phyloP scores from a whole-genome alignment of 2,329 filamentous ascomycete genomes.

The Phialocephala sp. region DNA sequence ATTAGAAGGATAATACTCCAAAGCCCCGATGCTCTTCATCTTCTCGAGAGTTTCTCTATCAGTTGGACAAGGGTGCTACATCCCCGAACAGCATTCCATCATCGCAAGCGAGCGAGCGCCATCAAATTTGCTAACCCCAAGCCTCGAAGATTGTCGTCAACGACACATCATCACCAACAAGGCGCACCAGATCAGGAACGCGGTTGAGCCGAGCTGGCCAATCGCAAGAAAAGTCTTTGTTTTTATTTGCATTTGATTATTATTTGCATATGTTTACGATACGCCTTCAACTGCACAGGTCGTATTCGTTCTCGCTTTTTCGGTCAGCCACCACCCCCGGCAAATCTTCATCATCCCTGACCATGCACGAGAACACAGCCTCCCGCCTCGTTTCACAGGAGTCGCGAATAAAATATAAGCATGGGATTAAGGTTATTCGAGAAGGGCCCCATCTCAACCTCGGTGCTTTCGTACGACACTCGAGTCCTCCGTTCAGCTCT shows the following conservation, averaged over 20 bases:
- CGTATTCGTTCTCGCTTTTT: background rate
- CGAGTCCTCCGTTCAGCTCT: background rate
- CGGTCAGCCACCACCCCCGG: background rate
- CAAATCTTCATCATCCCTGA: background rate
- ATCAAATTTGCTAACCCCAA: background rate
- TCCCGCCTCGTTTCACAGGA: background rate
- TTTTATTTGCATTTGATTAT: background rate
- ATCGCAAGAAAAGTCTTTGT: background rate
- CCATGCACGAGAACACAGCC: background rate
- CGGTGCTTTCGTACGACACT: background rate
- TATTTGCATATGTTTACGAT: background rate
- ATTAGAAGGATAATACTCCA: no score
- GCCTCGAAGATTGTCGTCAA: background rate
- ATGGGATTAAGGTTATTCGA: background rate
- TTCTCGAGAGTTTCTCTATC: no score
- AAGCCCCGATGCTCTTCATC: no score
- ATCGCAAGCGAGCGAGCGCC: no score
- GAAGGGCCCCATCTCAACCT: background rate
- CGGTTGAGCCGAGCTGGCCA: background rate
- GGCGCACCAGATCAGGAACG: background rate
- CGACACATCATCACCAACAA: background rate
- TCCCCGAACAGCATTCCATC: no score
- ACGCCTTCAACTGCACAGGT: background rate
- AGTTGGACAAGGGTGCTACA: no score
- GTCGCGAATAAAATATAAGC: background rate